Base-by-base conservation (phyloP, 2,329 filamentous ascomycete species). In the Stachybotrys chartarum region DNA sequence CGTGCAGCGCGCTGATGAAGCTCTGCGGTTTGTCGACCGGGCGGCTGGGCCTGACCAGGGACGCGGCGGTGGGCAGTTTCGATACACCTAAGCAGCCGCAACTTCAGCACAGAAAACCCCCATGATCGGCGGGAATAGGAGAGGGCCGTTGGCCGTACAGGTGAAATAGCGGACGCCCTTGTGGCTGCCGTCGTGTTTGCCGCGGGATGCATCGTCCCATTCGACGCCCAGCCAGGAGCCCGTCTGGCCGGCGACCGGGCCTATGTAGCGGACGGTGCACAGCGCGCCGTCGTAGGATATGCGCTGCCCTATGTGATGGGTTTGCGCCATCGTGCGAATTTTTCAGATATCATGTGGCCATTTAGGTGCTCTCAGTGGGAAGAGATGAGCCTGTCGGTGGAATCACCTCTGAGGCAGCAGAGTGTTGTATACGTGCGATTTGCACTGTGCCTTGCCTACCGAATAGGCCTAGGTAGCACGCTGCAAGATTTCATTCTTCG, bases 151-250 rank as follows among this genome's bases (percentile, higher is more conserved):
- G 45, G 45, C n/a, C 50, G 18, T 81, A 93, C 93, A 96, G 63
- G 79, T 75, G 66, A 97, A 97, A 68, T 97, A 96, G 58, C 82
- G 84, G 58, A 81, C 78, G 57, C 88, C 90, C 60, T 88, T 85
- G 72, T 95, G 85, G 58, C 87, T 85, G 57, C 94, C 94, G 65
- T 93, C 83, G 72, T 99, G 92, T 76, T 97, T 97, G 58, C 94
- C 94, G 64, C 92, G 82, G 44, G 78, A 80, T 55, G 85, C 76
- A 69, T 97, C 90, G 72, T 97, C 93, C 94, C 94, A 99, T 79
- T 99, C 94, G 51, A 97, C 90, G 50, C 94, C 94, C 39, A 97
- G 80, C 92, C 93, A 97, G 59, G 81, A 77, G 51, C 91, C 90
- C 48, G 82, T 78, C 8, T 91, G 92, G 61, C 88, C 89, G 52